Conservation (phyloP, 306 rosid genomes). For the Corylus avellana region DNA sequence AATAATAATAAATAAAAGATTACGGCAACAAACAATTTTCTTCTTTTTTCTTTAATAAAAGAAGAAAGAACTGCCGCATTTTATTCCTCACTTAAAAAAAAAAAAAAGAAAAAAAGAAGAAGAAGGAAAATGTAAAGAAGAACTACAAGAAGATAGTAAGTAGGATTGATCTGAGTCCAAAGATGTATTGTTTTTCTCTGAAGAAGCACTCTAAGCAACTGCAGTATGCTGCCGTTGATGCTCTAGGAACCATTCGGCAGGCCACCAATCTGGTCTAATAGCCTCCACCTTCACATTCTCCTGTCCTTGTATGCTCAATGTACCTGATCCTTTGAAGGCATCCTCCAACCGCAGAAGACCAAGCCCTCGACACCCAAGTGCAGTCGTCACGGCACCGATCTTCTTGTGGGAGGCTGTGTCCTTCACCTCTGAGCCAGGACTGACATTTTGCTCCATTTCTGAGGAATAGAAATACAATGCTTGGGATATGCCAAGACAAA, state of each 20-base stretch:
- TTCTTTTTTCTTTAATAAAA: too few species aligned
- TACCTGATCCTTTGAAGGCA: constrained; percentile 51
- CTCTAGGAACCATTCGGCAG: not conserved
- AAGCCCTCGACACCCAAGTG: constrained; percentile 67
- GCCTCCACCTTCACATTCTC: constrained; percentile 63
- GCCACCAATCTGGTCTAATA: constrained; percentile 66
- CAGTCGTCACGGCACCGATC: constrained; percentile 64
- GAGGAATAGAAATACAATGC: constrained; percentile 25
- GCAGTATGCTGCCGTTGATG: too few species aligned
- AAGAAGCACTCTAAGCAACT: too few species aligned
- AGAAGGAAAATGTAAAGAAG: too few species aligned
- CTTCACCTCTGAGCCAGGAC: constrained; percentile 64
- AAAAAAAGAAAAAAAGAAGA: too few species aligned
- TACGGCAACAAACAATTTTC: too few species aligned
- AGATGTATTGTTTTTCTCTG: too few species aligned
- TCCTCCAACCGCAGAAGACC: constrained; percentile 77
- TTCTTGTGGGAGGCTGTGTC: constrained; percentile 53
- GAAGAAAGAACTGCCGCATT: too few species aligned
- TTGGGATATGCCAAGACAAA: not conserved
- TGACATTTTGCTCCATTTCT: constrained; percentile 55
- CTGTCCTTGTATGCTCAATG: constrained; percentile 56
- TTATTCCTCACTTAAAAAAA: too few species aligned
- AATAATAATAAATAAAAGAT: too few species aligned
- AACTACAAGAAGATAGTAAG: too few species aligned
- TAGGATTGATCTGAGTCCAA: too few species aligned